Conservation (phyloP, 495 filamentous ascomycete genomes). For the Amphirosellinia nigrospora region DNA sequence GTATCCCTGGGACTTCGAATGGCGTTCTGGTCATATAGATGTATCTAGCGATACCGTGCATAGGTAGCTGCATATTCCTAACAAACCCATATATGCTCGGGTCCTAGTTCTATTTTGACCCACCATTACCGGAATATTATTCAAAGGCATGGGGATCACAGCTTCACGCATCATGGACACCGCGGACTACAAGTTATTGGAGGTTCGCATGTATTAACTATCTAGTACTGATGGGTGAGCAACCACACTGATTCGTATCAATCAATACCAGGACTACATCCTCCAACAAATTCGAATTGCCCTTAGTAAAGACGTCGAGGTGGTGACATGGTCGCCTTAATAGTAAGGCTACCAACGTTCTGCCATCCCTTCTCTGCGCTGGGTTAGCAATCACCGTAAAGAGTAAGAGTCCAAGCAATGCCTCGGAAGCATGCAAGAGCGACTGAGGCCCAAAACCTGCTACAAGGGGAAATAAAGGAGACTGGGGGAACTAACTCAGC, state of each 20-base stretch:
- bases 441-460: too few species aligned
- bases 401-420: too few species aligned
- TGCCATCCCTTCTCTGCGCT: conserved; percentile 99
- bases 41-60: neutral
- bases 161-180: neutral
- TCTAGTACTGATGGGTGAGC: conserved; percentile 28
- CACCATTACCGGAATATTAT: too few species aligned
- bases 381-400: too few species aligned
- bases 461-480: too few species aligned
- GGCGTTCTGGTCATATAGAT: neutral
- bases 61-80: too few species aligned
- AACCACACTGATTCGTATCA: conserved; percentile 19
- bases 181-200: conserved; percentile 14
- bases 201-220: conserved; percentile 38
- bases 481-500: too few species aligned
- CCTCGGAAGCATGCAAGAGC: too few species aligned
- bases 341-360: conserved; percentile 98
- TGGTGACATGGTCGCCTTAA: conserved; percentile 99
- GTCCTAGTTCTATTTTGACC: neutral
- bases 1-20: too few species aligned
- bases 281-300: conserved; percentile 27
- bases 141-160: too few species aligned
- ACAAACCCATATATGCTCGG: too few species aligned
- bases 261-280: conserved; percentile 35
- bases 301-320: conserved; percentile 92